Evolutionary conservation across 192 early-diverging fungal genomes (phyloP), one percentile per base, ranked within the genome.

Genomic region (Paraglomus occultum): DNA sequence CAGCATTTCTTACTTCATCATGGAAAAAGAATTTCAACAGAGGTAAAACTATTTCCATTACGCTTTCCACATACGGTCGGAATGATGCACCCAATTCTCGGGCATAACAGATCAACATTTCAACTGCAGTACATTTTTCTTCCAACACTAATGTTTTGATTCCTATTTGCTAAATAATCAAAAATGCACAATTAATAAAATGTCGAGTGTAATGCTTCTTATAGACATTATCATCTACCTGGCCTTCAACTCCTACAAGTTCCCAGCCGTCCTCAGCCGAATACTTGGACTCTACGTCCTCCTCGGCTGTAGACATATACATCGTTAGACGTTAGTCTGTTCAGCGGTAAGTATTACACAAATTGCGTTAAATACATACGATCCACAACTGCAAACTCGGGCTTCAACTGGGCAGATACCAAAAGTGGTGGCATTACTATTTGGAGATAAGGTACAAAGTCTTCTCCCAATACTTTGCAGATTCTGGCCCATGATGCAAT

Each of bases 211-310:
- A 57, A 57, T 17, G 4, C 17, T 11, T 57, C 18, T 57, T 6
- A 17, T 11, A 1, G 11, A 31, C 4, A 11, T 17, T 57, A 57
- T 57, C 17, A 44, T 38, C 47, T 50, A 70, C 67, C 46, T 95
- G 90, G n/a, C 92, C 95, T 23, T 92, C 92, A 54, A 96, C 81
- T 65, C 82, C 87, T 42, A 95, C 86, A 83, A 96, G 93, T 82
- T 98, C 95, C 98, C 98, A 99, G 15, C 94, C 96, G 71, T 99
- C 96, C 73, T 96, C 96, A 49, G 92, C 89, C 40, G 92, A 89
- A 77, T 94, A 97, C 74, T 93, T 88, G 67, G 85, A 74, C 61
- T 95, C 94, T 10, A 83, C 75, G 76, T 90, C 84, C 45, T 93
- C 94, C 64, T 93, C 93, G 46, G 79, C 67, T 70, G 39, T 45